Evolutionary conservation across 116 monocot species (phyloP).

Genomic region (Papilionanthe hybrid): DNA sequence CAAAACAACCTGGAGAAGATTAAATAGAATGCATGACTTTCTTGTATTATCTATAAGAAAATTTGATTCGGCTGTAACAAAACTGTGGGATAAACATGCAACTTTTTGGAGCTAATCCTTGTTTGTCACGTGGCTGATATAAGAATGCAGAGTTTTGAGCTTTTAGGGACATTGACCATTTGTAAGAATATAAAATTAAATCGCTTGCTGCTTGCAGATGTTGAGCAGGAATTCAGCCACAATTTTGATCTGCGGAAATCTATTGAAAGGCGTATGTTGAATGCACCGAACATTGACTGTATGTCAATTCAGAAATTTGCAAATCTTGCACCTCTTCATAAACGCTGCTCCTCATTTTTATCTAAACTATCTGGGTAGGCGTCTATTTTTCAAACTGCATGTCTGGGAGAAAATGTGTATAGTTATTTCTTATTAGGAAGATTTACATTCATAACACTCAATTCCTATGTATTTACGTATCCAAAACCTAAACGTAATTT

Average conservation of each 20-base stretch:
- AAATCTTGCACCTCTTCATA: slow-evolving; percentile 40
- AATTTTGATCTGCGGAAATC: slow-evolving; percentile 91
- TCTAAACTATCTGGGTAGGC: slow-evolving; percentile 51
- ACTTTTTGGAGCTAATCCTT: background rate
- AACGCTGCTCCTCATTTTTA: slow-evolving; percentile 68
- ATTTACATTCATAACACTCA: too few relatives aligned
- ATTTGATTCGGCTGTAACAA: too few relatives aligned
- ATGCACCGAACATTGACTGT: slow-evolving; percentile 51
- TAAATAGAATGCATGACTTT: too few relatives aligned
- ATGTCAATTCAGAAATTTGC: slow-evolving; percentile 45
- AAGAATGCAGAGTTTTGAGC: background rate
- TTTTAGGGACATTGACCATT: background rate
- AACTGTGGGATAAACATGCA: too few relatives aligned
- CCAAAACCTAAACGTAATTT: too few relatives aligned
- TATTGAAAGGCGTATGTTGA: slow-evolving; percentile 56
- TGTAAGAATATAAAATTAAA: background rate
- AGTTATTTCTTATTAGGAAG: background rate
- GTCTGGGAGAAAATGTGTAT: background rate
- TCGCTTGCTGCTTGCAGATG: slow-evolving; percentile 35
- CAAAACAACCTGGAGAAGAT: too few relatives aligned
- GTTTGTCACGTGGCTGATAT: background rate
- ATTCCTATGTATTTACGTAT: too few relatives aligned
- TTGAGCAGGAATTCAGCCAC: slow-evolving; percentile 58
- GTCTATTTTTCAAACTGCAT: slow-evolving; percentile 3
- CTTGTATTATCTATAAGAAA: too few relatives aligned